Percentiles rank a stretch among this genome's conserved stretches.
These are phyloP conservation scores for Pueraria montana DNA, from an alignment of 306 rosid genomes.

Conservation along the genomic window DNA sequence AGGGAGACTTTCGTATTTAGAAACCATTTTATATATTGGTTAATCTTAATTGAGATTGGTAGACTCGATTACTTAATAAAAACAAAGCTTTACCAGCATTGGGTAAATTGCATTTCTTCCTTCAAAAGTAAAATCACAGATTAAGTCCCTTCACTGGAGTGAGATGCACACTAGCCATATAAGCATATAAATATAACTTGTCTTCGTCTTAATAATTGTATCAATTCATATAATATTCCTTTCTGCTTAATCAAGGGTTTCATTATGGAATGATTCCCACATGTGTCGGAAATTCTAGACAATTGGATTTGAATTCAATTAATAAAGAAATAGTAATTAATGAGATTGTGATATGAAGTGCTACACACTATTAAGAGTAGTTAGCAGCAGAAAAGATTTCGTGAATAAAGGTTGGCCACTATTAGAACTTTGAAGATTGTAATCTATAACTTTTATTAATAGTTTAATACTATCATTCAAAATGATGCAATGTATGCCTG, in stretches of 20 bases:
- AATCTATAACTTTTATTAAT: slow-evolving; percentile 8
- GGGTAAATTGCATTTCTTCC: not conserved
- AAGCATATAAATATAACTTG: not conserved
- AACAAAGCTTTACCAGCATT: not conserved
- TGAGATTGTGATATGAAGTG: not conserved
- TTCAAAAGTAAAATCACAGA: not conserved
- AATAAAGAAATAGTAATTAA: not conserved
- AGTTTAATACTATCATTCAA: not conserved
- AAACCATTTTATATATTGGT: not conserved
- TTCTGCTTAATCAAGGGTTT: not conserved
- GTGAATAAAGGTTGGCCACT: not conserved
- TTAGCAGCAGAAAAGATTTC: slow-evolving; percentile 6
- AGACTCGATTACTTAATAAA: not conserved
- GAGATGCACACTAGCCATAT: not conserved
- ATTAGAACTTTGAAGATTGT: slow-evolving; percentile 10
- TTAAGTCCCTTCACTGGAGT: not conserved
- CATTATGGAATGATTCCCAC: not conserved
- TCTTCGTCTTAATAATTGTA: not conserved
- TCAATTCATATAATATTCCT: not conserved
- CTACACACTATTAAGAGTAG: not conserved
- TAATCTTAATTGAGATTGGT: not conserved
- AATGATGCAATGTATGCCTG: not conserved
- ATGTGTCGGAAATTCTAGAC: slow-evolving; percentile 6
- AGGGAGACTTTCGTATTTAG: too few species aligned
- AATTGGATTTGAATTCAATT: not conserved